phyloP scores from a whole-genome alignment of 164 flowering plant genomes.

The Magnolia officinalis region DNA sequence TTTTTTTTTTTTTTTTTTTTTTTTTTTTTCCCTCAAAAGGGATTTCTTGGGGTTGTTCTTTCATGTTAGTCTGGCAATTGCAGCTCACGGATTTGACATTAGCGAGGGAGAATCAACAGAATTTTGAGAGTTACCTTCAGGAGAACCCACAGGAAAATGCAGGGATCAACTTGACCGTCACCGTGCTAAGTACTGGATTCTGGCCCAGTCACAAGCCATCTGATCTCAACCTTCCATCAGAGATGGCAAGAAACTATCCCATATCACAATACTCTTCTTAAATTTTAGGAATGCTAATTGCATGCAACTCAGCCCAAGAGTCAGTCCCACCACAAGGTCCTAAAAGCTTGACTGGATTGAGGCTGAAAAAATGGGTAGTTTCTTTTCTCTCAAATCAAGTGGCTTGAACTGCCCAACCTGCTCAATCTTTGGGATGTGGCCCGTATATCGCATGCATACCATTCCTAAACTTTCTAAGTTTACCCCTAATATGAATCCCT shows the following conservation, averaged over 20 bases:
- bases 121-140: background rate
- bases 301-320: background rate
- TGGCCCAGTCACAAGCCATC: conserved; percentile 1
- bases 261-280: background rate
- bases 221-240: background rate
- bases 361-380: background rate
- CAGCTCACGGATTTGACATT: background rate
- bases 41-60: background rate
- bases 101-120: conserved; percentile 1
- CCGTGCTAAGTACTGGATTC: background rate
- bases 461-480: background rate
- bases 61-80: background rate
- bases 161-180: background rate
- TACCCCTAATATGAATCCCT: background rate
- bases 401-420: background rate
- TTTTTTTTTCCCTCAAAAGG: background rate
- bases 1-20: too few relatives aligned
- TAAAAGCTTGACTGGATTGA: background rate
- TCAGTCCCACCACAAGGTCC: too few relatives aligned
- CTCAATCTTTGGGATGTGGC: background rate
- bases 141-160: background rate
- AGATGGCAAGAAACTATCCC: background rate
- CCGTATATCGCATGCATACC: background rate
- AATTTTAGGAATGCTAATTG: background rate
- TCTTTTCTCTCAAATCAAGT: background rate